phyloP scores from a whole-genome alignment of 345 rosid genomes.

The Eucalyptus victrix region DNA sequence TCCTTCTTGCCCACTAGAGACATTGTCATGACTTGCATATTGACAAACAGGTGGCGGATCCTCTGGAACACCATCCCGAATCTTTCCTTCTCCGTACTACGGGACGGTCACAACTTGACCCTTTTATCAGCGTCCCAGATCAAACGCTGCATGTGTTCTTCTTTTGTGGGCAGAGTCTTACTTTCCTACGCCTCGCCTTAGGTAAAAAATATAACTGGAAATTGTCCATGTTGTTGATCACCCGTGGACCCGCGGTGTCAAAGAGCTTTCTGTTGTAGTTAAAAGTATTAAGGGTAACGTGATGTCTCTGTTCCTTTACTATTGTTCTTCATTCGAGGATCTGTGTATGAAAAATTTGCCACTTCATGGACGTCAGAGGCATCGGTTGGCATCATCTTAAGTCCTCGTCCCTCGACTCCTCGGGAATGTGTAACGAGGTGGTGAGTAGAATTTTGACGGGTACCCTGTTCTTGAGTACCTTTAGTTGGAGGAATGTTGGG shows the following conservation, averaged over 20 bases:
- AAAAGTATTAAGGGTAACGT: not conserved
- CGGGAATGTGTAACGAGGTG: not conserved
- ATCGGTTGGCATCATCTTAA: not conserved
- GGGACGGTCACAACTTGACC: not conserved
- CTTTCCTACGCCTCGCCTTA: not conserved
- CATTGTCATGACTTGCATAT: rapidly evolving
- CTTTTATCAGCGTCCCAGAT: not conserved
- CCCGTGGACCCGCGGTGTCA: rapidly evolving
- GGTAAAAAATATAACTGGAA: not conserved
- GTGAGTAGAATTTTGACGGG: not conserved
- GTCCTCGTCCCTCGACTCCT: not conserved
- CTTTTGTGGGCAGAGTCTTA: not conserved
- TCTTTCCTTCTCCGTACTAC: rapidly evolving
- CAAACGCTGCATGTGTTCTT: not conserved
- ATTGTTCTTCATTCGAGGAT: not conserved
- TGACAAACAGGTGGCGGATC: no score
- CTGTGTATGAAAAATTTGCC: not conserved
- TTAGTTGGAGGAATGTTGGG: not conserved
- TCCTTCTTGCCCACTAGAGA: no score
- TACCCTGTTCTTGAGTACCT: not conserved
- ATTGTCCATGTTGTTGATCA: not conserved
- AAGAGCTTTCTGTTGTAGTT: not conserved
- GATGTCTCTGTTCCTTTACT: not conserved
- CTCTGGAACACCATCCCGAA: no score
- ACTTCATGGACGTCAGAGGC: not conserved